phyloP scores from a whole-genome alignment of 176 grass and related monocot species.

The Cenchrus americanus region DNA sequence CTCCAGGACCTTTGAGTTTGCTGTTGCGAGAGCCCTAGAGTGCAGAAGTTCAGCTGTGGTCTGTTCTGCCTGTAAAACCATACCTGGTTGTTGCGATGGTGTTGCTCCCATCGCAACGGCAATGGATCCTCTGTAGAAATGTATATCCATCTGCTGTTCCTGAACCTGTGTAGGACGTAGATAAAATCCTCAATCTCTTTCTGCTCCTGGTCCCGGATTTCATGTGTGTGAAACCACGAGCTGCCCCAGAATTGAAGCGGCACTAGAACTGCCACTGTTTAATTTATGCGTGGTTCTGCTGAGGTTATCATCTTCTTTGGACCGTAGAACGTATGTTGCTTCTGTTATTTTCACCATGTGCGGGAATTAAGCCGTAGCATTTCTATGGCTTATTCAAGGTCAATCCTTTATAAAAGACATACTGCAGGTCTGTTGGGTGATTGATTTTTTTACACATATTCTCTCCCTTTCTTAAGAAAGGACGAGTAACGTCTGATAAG shows the following conservation, averaged over 20 bases:
- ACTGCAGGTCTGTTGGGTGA: no score
- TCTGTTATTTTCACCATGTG: no score
- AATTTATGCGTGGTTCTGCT: background rate
- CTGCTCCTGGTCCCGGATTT: background rate
- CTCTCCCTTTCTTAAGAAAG: no score
- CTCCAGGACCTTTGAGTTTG: background rate
- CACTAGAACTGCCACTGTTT: background rate
- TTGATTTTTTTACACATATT: no score
- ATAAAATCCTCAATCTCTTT: background rate
- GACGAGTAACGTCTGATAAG: no score
- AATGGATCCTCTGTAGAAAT: slow-evolving; percentile 35
- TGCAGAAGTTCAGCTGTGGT: background rate
- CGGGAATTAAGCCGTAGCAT: no score
- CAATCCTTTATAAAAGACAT: no score
- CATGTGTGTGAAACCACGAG: background rate
- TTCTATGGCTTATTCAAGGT: no score
- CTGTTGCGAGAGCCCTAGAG: background rate
- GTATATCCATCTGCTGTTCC: slow-evolving; percentile 23
- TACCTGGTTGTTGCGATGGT: background rate
- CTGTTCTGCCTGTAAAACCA: slow-evolving; percentile 8
- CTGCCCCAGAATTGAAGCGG: slow-evolving; percentile 4
- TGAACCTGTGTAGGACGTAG: slow-evolving; percentile 35
- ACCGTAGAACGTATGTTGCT: background rate
- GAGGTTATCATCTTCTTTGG: background rate
- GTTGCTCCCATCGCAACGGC: background rate